A percentile compares a stretch with the other conserved stretches of the same genome.
Conservation (phyloP, 495 filamentous ascomycete genomes). For the Podospora pseudoanserina region DNA sequence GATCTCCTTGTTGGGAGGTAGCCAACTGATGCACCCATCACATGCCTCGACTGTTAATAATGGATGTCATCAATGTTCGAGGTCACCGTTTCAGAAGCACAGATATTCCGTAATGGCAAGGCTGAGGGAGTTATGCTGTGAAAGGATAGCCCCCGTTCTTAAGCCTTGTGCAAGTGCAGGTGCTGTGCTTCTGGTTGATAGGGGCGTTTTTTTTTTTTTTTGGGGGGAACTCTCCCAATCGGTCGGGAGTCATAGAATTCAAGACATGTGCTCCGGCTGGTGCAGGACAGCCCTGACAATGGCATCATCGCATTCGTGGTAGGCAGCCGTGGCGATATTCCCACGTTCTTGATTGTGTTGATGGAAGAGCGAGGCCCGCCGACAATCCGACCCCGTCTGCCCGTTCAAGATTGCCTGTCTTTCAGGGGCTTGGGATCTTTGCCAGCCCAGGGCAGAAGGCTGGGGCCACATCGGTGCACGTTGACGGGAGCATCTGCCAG, state of each 20-base stretch:
- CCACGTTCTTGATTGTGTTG: neutral
- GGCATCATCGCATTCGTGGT: neutral
- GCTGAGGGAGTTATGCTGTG: slow-evolving; percentile 5
- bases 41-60: slow-evolving; percentile 4
- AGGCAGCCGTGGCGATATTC: neutral
- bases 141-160: neutral
- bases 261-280: neutral
- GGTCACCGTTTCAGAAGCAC: slow-evolving; percentile 8
- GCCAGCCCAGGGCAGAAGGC: neutral
- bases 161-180: neutral
- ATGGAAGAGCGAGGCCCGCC: neutral
- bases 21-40: slow-evolving; percentile 6
- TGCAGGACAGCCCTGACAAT: neutral
- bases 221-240: neutral
- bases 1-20: slow-evolving; percentile 11
- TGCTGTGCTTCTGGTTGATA: neutral
- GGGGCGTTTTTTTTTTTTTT: neutral
- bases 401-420: neutral
- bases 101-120: slow-evolving; percentile 11
- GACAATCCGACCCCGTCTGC: neutral
- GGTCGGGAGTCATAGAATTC: slow-evolving; percentile 10
- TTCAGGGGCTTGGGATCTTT: neutral
- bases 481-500: neutral
- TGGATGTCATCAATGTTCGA: slow-evolving; percentile 10
- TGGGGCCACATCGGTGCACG: neutral